Evolutionary conservation across 371 early-diverging fungal genomes (phyloP).

Genomic region (Mortierella sp.): DNA sequence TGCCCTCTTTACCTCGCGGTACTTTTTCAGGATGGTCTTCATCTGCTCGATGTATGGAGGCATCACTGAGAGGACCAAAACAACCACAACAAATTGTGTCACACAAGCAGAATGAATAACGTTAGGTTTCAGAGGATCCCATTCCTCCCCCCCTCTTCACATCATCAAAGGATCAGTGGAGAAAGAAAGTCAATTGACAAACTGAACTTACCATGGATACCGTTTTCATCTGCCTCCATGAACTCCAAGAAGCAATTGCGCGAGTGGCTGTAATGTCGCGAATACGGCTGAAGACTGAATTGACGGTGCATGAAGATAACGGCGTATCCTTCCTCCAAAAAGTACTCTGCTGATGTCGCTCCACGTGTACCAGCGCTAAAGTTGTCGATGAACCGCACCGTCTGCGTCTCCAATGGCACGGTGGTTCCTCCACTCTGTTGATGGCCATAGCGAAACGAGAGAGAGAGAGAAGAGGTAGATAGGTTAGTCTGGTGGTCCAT

Average conservation of each 20-base stretch:
- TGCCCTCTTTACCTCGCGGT: slow-evolving; percentile 62
- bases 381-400: slow-evolving; percentile 99
- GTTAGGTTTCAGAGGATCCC: no score
- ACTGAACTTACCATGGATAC: slow-evolving; percentile 55
- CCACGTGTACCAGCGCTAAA: slow-evolving; percentile 97
- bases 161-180: no score
- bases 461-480: no score
- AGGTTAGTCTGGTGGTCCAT: no score
- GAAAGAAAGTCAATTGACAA: no score
- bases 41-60: slow-evolving; percentile 71
- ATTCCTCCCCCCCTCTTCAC: no score
- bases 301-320: slow-evolving; percentile 97
- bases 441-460: no score
- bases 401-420: slow-evolving; percentile 95
- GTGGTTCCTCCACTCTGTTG: slow-evolving; percentile 96
- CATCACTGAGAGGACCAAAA: slow-evolving; percentile 58
- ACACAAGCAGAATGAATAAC: no score
- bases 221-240: slow-evolving; percentile 72
- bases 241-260: slow-evolving; percentile 85
- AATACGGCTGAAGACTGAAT: slow-evolving; percentile 92
- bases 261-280: slow-evolving; percentile 89
- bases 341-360: slow-evolving; percentile 94
- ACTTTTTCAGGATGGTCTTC: slow-evolving; percentile 68
- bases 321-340: slow-evolving; percentile 91
- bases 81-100: slow-evolving; percentile 3